Base-by-base conservation (phyloP, 192 early-diverging fungal genomes). In the Allomyces macrogynus region DNA sequence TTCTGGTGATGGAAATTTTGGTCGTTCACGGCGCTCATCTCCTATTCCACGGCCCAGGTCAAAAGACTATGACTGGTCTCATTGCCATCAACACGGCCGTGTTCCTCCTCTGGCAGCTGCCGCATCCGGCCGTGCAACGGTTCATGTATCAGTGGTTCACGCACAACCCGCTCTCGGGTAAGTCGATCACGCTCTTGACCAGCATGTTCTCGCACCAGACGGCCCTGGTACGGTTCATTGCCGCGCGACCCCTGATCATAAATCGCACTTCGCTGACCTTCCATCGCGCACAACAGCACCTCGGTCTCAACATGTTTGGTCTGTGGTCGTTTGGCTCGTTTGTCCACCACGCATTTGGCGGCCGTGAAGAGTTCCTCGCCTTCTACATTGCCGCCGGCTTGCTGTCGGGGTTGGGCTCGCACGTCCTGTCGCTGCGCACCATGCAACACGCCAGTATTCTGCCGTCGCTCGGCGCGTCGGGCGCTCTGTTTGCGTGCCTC, bases 401-500 rank as follows among this genome's bases (percentile, higher is more conserved):
- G n/a, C 43, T 79, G 0, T 78, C 89, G 1, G 81, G 82, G 10
- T 63, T 89, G 11, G 82, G 76, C 0, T 86, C 84, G 24, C 92
- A 92, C 68, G 23, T 81, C 1, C 65, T 77, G 14, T 76, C 77
- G 10, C 62, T 84, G 40, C 65, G 72, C 10, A 75, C 73, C 70
- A 43, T 70, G 70, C 61, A 71, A 67, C 61, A 70, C 61, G 64
- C 71, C 57, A 49, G 66, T 66, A 75, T 86, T 10, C 67, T 83
- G 54, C 83, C 87, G 3, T 78, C 80, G 22, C 71, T 95, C 43
- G 92, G 92, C n/a, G 92, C 92, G 23, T 86, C 81, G 67, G 91
- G 91, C 0, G 90, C 88, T 4, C 71, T 92, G 16, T 93, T 83
- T 66, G 81, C 82, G 12, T 78, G 87, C 42, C 26, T 95, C 11